These are phyloP conservation scores for Colletotrichum cereale DNA, from an alignment of 2,329 filamentous ascomycete species.

Conservation along the genomic window DNA sequence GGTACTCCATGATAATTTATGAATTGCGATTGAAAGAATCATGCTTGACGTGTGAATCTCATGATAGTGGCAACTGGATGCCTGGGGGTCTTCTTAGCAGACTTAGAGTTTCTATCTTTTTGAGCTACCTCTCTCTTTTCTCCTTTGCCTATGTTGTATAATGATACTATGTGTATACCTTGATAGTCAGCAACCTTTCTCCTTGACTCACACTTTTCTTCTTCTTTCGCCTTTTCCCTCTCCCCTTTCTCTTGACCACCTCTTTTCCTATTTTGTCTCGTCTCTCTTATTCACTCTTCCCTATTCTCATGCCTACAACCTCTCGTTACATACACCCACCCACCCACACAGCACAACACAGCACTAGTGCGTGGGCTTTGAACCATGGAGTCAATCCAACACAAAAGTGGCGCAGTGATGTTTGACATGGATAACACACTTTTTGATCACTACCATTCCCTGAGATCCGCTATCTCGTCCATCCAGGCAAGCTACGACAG, in stretches of 20 bases:
- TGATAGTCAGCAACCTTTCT: not conserved
- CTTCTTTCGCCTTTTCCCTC: not conserved
- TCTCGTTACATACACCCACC: not conserved
- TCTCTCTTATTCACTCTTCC: not conserved
- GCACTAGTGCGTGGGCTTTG: not conserved
- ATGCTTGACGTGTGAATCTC: too few species aligned
- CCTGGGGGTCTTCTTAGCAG: too few species aligned
- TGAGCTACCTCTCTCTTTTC: not conserved
- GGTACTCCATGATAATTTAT: too few species aligned
- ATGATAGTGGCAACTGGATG: too few species aligned
- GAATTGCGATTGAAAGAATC: too few species aligned
- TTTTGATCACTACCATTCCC: conserved; percentile 15
- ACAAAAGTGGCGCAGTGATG: not conserved
- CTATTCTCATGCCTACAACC: not conserved
- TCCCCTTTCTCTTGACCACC: not conserved
- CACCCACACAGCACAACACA: not conserved
- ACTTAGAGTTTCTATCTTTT: not conserved
- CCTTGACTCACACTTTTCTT: not conserved
- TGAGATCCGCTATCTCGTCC: conserved; percentile 13
- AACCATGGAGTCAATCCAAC: not conserved
- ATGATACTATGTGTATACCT: too few species aligned
- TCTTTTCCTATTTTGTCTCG: not conserved
- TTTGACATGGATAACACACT: conserved; percentile 27
- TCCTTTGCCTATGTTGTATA: not conserved
- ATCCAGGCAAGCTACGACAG: not conserved